Evolutionary conservation across 768 basidiomycete genomes (phyloP), one percentile per base, ranked within the genome.

Genomic region (Termitomyces sp.): DNA sequence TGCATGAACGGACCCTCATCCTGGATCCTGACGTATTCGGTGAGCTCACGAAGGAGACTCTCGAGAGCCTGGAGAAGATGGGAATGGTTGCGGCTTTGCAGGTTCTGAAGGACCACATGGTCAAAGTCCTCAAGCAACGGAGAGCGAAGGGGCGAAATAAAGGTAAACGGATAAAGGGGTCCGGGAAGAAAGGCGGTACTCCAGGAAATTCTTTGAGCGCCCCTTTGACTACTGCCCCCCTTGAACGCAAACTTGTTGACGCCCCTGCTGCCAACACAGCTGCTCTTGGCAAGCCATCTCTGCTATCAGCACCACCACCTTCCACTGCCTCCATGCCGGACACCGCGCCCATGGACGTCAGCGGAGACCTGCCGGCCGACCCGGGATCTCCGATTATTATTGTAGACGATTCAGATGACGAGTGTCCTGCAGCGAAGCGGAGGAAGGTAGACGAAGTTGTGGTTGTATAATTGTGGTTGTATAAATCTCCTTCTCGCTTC

Each of bases 11-110:
- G 54, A 87, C 82, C 31, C 81, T 97, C 22, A 83, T 93, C 56
- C 82, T 97, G 37, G 90, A 92, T 65, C 94, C 94, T 2, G 79
- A 81, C 22, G 87, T 96, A 34, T 97, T 97, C 67, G 81, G 87
- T 9, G 85, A 86, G 55, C 79, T 96, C 13, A 83, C 87, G 4
- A 75, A 79, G 45, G 85, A 87, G 60, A 88, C 88, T 69, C 73
- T 96, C 45, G 81, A 79, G 56, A 86, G 88, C 46, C 73, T 95
- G 28, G 89, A 94, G 70, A 80, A 81, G 53, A 82, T 94, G 69
- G 92, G 92, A 2, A 90, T 92, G 0, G 83, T 87, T 68, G 85
- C 88, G 62, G 92, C 94, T 6, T 72, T 96, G 52, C 82, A 84
- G 62, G 86, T 92, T 22, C 74, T 96, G 56, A 92, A 93, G 60